Evolutionary conservation across 2,329 filamentous ascomycete species (phyloP).

Genomic region (Colletotrichum filicis): DNA sequence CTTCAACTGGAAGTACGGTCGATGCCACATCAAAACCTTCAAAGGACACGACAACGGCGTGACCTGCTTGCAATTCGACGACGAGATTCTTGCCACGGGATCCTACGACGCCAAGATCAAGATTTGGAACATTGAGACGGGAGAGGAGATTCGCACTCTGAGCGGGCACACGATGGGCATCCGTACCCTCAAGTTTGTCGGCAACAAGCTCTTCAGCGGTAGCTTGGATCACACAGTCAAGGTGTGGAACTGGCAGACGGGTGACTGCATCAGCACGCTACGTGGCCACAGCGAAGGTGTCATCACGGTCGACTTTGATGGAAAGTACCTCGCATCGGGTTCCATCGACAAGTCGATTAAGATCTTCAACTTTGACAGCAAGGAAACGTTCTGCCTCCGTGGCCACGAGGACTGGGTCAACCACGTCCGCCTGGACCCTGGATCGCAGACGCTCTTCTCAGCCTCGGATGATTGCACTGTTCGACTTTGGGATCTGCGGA

Average conservation of each 20-base stretch:
- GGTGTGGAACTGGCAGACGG: conserved; percentile 97
- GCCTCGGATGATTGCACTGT: conserved; percentile 94
- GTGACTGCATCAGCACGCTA: conserved; percentile 85
- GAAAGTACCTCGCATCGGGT: conserved; percentile 85
- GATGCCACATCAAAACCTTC: conserved; percentile 86
- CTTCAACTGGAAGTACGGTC: conserved; percentile 96
- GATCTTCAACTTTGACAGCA: conserved; percentile 91
- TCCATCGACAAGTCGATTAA: conserved; percentile 91
- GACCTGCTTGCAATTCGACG: conserved; percentile 72
- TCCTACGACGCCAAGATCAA: conserved; percentile 96
- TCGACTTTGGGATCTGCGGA: conserved; percentile 93
- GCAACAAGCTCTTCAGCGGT: conserved; percentile 89
- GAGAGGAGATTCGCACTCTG: conserved; percentile 86
- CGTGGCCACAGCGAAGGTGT: conserved; percentile 84
- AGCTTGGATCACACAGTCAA: conserved; percentile 89
- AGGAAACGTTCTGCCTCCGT: conserved; percentile 80
- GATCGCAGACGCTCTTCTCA: conserved; percentile 87
- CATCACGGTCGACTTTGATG: conserved; percentile 88
- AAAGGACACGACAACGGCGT: conserved; percentile 85
- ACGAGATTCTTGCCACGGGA: conserved; percentile 90
- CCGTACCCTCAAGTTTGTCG: conserved; percentile 91
- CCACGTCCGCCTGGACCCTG: conserved; percentile 86
- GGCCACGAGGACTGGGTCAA: conserved; percentile 98
- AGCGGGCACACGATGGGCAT: conserved; percentile 85
- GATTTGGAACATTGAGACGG: conserved; percentile 94